These are phyloP conservation scores for Penicillium steckii DNA, from an alignment of 495 filamentous ascomycete species.

Conservation along the genomic window DNA sequence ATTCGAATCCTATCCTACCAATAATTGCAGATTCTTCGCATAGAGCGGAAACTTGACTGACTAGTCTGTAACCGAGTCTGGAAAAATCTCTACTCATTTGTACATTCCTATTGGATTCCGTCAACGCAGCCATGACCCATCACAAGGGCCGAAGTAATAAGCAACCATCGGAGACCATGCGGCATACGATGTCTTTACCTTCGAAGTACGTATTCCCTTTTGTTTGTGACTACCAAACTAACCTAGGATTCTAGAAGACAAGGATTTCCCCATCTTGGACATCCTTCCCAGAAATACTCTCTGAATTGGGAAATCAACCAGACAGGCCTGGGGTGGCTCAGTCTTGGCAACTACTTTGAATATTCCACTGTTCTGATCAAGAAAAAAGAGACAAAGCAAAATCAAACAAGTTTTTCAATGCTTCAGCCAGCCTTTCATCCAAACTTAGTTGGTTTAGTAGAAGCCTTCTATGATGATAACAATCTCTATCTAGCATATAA, in stretches of 20 bases:
- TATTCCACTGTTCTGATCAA: constrained; percentile 6
- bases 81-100: too few relatives aligned
- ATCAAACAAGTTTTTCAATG: background rate
- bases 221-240: background rate
- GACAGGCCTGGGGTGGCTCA: constrained; percentile 1
- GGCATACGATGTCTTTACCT: too few relatives aligned
- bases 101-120: too few relatives aligned
- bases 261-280: constrained; percentile 1
- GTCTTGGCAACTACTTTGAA: constrained; percentile 6
- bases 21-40: too few relatives aligned
- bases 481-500: constrained; percentile 1
- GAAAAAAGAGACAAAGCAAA: background rate
- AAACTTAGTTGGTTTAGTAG: constrained; percentile 3
- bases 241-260: background rate
- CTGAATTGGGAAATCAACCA: constrained; percentile 7
- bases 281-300: constrained; percentile 4
- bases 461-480: constrained; percentile 2
- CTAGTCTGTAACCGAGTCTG: too few relatives aligned
- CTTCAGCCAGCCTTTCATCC: background rate
- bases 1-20: background rate
- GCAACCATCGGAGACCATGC: too few relatives aligned
- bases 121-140: too few relatives aligned
- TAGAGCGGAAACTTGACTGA: too few relatives aligned
- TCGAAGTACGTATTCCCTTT: background rate
- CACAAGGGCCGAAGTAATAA: too few relatives aligned